Base-by-base conservation (phyloP, 257 asterid species). In the Dorcoceras hygrometricum region DNA sequence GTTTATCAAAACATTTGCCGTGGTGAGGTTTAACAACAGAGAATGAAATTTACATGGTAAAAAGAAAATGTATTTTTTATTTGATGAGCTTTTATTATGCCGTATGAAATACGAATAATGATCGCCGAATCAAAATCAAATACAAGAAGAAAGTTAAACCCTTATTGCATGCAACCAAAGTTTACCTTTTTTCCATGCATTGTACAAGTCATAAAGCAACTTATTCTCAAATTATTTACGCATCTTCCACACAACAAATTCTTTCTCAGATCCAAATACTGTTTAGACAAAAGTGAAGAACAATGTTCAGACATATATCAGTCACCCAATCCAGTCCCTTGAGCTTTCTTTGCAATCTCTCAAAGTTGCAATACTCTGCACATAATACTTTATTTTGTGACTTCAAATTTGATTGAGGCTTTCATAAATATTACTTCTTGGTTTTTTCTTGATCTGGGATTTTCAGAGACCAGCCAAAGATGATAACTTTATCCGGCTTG, bases 401-500 rank as follows among this genome's bases (percentile, higher is more conserved):
- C 66, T 58, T 62, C 64, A 6, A 51, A 14, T 51, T 57, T 34
- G 43, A 63, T 5, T 46, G 14, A 29, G 9, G 8, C 31, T 62
- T 19, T 20, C 56, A 18, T 26, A 27, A 22, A 2, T 5, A 57
- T 59, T 27, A 29, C 39, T 65, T 58, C 22, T 23, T 51, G 32
- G 43, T 63, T 69, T 6, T 63, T 59, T 66, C 74, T 71, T 73
- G 76, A 76, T 75, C 76, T 70, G 57, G 76, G 75, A 57, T 43
- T 23, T 23, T 70, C 70, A 31, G 48, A 34, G 57, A 62, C 36
- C 6, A 4, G 64, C 24, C 8, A 11, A 71, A 76, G 25, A 91
- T 91, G 98, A 91, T 89, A 28, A 75, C 80, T 57, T 65, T 62
- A 20, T 59, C 83, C 20, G 96, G 89, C 50, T 87, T 91, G 64